Conservation (phyloP, 441 rosid genomes). For the Macaranga tanarius region DNA sequence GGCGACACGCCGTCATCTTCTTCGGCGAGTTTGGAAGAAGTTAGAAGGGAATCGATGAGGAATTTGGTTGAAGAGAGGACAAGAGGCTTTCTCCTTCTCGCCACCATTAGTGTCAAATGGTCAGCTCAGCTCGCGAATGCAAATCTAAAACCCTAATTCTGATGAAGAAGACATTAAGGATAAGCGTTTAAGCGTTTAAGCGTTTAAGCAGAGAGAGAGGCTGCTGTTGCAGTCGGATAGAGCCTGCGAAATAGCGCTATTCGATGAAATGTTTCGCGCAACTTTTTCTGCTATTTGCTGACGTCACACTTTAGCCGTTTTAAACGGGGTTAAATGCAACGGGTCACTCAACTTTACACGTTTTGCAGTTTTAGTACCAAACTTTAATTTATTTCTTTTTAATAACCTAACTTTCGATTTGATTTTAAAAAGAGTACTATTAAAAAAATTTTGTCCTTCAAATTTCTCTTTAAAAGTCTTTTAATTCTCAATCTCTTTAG, state of each 20-base stretch:
- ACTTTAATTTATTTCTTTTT: too few relatives aligned
- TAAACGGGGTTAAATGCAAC: too few relatives aligned
- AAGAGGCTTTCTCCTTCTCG: conserved; percentile 74
- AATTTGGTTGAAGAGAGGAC: conserved; percentile 74
- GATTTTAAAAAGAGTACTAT: too few relatives aligned
- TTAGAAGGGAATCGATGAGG: conserved; percentile 57
- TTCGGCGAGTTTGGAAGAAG: conserved; percentile 30
- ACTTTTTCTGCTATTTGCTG: too few relatives aligned
- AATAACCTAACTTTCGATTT: too few relatives aligned
- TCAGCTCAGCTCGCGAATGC: neutral
- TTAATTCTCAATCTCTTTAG: too few relatives aligned
- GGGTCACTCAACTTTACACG: too few relatives aligned
- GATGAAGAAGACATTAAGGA: neutral
- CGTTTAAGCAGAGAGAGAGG: too few relatives aligned
- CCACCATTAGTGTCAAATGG: conserved; percentile 45
- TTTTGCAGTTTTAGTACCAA: too few relatives aligned
- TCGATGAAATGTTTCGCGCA: conserved; percentile 13
- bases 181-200: neutral
- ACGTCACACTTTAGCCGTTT: neutral
- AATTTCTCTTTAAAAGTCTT: too few relatives aligned
- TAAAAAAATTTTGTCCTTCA: too few relatives aligned
- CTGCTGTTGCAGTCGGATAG: neutral
- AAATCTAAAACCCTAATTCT: conserved; percentile 18
- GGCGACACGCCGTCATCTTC: conserved; percentile 21
- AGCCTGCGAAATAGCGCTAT: conserved; percentile 9